Conservation (phyloP, 2,329 filamentous ascomycete genomes). For the Alternaria alternata region DNA sequence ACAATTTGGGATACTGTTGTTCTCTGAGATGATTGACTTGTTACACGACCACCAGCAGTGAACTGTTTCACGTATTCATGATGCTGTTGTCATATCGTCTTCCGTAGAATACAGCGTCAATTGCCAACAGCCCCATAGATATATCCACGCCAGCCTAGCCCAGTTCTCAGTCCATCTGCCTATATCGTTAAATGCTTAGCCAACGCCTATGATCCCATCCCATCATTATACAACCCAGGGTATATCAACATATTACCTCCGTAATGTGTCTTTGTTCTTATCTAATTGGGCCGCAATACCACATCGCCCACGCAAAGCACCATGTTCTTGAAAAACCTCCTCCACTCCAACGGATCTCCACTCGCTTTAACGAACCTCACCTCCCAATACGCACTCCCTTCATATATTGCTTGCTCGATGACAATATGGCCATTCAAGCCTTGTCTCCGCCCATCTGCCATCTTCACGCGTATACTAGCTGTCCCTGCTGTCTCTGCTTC, state of each 20-base stretch:
- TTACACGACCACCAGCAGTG: neutral
- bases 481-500: slow-evolving; percentile 58
- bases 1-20: neutral
- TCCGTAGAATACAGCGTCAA: neutral
- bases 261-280: neutral
- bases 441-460: slow-evolving; percentile 75
- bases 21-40: neutral
- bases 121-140: neutral
- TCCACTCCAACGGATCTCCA: slow-evolving; percentile 96
- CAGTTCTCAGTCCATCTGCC: neutral
- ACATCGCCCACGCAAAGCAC: slow-evolving; percentile 86
- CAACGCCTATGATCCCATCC: neutral
- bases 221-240: neutral
- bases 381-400: slow-evolving; percentile 72
- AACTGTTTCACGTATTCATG: neutral
- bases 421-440: slow-evolving; percentile 77
- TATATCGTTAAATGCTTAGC: neutral
- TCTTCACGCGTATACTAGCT: slow-evolving; percentile 75
- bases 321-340: slow-evolving; percentile 96
- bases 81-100: neutral
- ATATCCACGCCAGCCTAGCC: neutral
- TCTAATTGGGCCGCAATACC: slow-evolving; percentile 61
- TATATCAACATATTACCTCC: neutral
- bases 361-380: slow-evolving; percentile 93
- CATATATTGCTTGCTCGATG: slow-evolving; percentile 73